Base-by-base conservation (phyloP, 1,139 yeast genomes). In the Schwanniomyces etchellsii region DNA sequence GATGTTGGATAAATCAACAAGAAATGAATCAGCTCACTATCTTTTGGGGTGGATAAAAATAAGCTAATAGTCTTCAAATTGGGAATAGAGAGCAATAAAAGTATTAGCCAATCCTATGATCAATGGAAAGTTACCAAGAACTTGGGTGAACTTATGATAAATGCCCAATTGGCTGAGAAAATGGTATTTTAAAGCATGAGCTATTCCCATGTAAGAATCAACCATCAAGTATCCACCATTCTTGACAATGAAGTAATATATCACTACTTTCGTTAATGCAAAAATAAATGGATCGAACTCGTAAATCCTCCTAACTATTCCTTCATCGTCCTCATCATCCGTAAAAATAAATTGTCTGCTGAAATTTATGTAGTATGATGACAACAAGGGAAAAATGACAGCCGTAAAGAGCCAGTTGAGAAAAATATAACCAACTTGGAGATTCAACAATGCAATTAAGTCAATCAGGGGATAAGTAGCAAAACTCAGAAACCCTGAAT, bases 201-300 rank as follows among this genome's bases (percentile, higher is more conserved):
- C 50, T 30, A 64, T 43, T 23, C 67, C 64, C n/a, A 50, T 40
- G 34, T 38, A 47, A 28, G 43, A 50, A 40, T 44, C 45, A 31
- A 50, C 46, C 29, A 61, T 50, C 38, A 66, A 53, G 14, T 9
- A 23, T 20, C 63, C 53, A 20, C 50, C 48, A 32, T 59, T 50
- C 38, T 55, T 57, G 31, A 50, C 44, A 38, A 73, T 42, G 36
- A 64, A 55, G 57, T 67, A 72, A 44, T 61, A 65, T 26, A 71
- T 45, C 39, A 76, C 48, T 25, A 70, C 53, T 48, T 76, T 74
- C 35, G 64, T 38, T 41, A 77, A 52, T 35, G 76, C 74, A 54
- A 74, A 77, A 35, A 71, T 60, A 42, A 77, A 66, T 22, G 83
- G 82, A 51, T 77, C 84, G 49, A 55, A 66, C 33, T 51, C 55